Percentiles rank a stretch among this genome's conserved stretches.
These are phyloP conservation scores for Tillandsia fasciculata DNA, from an alignment of 176 grass and related monocot species.

Conservation along the genomic window DNA sequence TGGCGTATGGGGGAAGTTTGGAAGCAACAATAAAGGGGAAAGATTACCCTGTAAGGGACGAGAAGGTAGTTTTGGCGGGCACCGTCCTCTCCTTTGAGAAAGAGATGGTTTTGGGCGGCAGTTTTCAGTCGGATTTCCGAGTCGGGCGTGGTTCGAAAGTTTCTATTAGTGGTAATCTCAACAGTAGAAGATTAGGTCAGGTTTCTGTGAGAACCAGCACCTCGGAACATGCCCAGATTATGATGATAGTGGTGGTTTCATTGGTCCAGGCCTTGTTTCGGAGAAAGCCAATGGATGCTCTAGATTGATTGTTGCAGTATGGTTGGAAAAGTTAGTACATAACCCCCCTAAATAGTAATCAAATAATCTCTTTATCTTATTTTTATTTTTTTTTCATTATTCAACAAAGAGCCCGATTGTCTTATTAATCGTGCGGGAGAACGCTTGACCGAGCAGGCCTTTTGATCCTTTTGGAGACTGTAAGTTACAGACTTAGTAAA, in stretches of 20 bases:
- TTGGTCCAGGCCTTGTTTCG: constrained; percentile 53
- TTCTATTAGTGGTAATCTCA: constrained; percentile 56
- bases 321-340: too few species aligned
- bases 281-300: constrained; percentile 36
- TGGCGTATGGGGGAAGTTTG: constrained; percentile 56
- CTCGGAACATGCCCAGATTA: constrained; percentile 61
- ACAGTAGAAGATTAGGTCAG: constrained; percentile 67
- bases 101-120: constrained; percentile 47
- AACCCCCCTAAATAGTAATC: too few species aligned
- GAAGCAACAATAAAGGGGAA: constrained; percentile 53
- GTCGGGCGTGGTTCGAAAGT: constrained; percentile 47
- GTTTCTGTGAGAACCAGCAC: constrained; percentile 54
- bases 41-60: constrained; percentile 83
- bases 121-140: constrained; percentile 66
- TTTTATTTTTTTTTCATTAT: too few species aligned
- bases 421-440: too few species aligned
- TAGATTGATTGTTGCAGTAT: constrained; percentile 5
- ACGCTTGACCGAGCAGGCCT: too few species aligned
- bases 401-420: too few species aligned
- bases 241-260: constrained; percentile 44
- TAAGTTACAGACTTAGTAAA: too few species aligned
- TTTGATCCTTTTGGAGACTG: too few species aligned
- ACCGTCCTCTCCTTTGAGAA: constrained; percentile 50
- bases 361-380: too few species aligned
- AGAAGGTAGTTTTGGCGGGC: constrained; percentile 33